phyloP scores from a whole-genome alignment of 345 rosid genomes.

The Eucalyptus erythrocorys region DNA sequence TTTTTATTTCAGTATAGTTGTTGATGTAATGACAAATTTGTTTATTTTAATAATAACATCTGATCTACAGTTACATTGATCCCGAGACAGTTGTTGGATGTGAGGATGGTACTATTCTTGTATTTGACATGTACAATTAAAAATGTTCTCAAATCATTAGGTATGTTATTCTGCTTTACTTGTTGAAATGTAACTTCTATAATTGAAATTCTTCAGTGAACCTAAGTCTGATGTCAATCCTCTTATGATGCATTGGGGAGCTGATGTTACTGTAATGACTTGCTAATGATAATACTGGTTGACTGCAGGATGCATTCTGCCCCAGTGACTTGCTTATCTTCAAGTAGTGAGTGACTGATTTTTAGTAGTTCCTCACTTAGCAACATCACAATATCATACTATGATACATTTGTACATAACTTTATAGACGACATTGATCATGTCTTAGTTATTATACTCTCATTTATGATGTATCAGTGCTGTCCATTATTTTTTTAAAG shows the following conservation, averaged over 20 bases:
- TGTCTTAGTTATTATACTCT: too few species aligned
- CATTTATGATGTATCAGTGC: too few species aligned
- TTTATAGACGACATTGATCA: too few species aligned
- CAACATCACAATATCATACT: constrained; percentile 47
- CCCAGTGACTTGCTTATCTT: constrained; percentile 57
- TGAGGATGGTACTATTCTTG: constrained; percentile 80
- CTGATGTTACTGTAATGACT: neutral
- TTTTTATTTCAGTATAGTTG: neutral
- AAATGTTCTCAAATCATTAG: constrained; percentile 68
- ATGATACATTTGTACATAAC: too few species aligned
- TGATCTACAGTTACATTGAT: constrained; percentile 48
- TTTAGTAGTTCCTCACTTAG: constrained; percentile 69
- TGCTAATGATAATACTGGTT: neutral
- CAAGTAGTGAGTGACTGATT: constrained; percentile 55
- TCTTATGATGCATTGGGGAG: neutral
- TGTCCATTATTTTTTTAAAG: too few species aligned
- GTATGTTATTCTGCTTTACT: constrained; percentile 10
- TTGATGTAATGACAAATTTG: neutral
- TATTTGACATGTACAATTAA: constrained; percentile 84
- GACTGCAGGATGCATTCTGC: constrained; percentile 62
- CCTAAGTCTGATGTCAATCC: neutral
- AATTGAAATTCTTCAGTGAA: neutral
- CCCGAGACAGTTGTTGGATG: constrained; percentile 95
- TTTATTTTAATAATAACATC: neutral
- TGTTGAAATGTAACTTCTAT: neutral